Percentiles rank a stretch among this genome's conserved stretches.
Conservation (phyloP, 1,139 yeast genomes). For the Taphrina pruni region DNA sequence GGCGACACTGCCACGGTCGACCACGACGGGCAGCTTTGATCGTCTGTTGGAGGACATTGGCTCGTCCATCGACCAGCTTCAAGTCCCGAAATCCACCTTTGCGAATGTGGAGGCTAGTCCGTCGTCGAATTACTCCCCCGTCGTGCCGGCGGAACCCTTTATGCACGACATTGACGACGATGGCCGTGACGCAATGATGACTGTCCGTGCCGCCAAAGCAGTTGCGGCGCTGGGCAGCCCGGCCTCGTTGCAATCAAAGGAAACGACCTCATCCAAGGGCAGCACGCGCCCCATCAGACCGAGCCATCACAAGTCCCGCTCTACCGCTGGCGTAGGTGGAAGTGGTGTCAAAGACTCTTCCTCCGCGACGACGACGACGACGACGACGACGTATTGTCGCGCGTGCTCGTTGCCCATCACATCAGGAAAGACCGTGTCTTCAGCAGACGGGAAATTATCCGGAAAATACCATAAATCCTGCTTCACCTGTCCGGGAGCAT, state of each 20-base stretch:
- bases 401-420: slow-evolving; percentile 61
- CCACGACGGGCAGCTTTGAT: slow-evolving; percentile 35
- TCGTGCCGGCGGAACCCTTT: slow-evolving; percentile 1
- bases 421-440: slow-evolving; percentile 66
- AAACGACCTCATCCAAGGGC: slow-evolving; percentile 9
- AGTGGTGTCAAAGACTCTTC: too few species aligned
- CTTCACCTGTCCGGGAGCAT: slow-evolving; percentile 63
- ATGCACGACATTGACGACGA: too few species aligned
- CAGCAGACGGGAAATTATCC: slow-evolving; percentile 77
- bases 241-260: slow-evolving; percentile 26
- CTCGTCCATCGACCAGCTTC: slow-evolving; percentile 27
- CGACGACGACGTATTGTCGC: slow-evolving; percentile 49
- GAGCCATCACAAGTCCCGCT: neutral
- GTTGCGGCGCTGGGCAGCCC: slow-evolving; percentile 24
- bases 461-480: slow-evolving; percentile 81
- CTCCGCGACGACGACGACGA: neutral
- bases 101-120: slow-evolving; percentile 17
- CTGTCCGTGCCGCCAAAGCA: neutral
- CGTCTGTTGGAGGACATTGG: slow-evolving; percentile 37
- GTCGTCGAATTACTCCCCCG: slow-evolving; percentile 35
- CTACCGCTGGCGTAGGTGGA: too few species aligned
- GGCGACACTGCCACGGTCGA: slow-evolving; percentile 7
- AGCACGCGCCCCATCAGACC: neutral
- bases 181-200: too few species aligned
- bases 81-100: slow-evolving; percentile 15